phyloP scores from a whole-genome alignment of 2,329 filamentous ascomycete species.

The Rugonectria rugulosa region DNA sequence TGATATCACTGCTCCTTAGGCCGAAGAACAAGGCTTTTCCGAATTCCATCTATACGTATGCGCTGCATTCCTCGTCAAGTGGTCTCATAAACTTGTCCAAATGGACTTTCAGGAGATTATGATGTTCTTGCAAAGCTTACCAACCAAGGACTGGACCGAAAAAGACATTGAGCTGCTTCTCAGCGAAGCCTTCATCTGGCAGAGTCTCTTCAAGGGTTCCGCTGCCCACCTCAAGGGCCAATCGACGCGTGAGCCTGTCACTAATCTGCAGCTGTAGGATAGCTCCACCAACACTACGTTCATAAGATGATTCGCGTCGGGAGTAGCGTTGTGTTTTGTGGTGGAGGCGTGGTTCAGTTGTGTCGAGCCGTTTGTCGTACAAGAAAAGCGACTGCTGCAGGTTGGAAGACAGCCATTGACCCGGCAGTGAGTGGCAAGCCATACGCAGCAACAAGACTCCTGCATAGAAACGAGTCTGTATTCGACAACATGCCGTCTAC shows the following conservation, averaged over 20 bases:
- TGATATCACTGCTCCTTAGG: conserved; percentile 59
- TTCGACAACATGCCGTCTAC: conserved; percentile 2
- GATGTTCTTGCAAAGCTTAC: conserved; percentile 98
- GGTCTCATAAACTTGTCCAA: conserved; percentile 91
- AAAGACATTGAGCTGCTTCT: conserved; percentile 97
- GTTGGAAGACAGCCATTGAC: too few species aligned
- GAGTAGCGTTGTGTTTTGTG: background rate
- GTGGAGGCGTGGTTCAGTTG: background rate
- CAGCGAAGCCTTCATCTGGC: conserved; percentile 98
- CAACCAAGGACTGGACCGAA: conserved; percentile 93
- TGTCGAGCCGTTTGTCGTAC: background rate
- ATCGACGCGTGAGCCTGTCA: conserved; percentile 45
- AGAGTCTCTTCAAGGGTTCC: conserved; percentile 94
- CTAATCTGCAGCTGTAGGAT: conserved; percentile 47
- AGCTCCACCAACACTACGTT: background rate
- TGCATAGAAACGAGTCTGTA: conserved; percentile 35
- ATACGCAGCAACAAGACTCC: too few species aligned
- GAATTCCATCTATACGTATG: conserved; percentile 99
- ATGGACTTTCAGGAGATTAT: conserved; percentile 99
- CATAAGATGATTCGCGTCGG: background rate
- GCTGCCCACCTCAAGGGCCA: conserved; percentile 81
- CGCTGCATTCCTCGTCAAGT: conserved; percentile 96
- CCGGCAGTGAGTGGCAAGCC: too few species aligned
- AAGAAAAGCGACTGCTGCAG: background rate
- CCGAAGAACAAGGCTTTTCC: conserved; percentile 97